Conservation (phyloP, 441 rosid species). For the Gossypium trilobum region DNA sequence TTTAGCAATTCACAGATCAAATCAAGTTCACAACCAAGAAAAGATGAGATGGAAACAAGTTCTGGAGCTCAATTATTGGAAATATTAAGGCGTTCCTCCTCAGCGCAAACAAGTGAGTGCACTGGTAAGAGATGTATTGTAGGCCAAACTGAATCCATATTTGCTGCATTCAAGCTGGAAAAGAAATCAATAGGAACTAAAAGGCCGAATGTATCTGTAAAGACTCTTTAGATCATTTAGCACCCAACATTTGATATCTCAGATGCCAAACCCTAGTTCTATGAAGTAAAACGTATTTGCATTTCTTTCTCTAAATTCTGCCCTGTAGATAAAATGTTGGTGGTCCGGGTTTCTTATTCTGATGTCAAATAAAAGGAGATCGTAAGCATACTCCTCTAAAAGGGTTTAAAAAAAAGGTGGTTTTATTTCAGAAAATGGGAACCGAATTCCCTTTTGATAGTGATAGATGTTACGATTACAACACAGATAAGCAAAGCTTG, state of each 20-base stretch:
- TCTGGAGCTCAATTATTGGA: conserved; percentile 54
- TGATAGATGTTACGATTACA: background rate
- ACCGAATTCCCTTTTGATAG: background rate
- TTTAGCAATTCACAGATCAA: conserved; percentile 46
- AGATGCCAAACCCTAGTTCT: background rate
- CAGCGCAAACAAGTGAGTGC: conserved; percentile 32
- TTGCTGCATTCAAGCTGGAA: conserved; percentile 72
- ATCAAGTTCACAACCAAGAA: conserved; percentile 29
- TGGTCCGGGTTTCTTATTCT: background rate
- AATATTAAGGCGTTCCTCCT: conserved; percentile 56
- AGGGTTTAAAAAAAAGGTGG: background rate
- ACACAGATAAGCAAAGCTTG: background rate
- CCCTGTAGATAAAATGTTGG: background rate
- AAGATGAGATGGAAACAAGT: conserved; percentile 26
- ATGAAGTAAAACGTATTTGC: background rate
- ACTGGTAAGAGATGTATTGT: conserved; percentile 22
- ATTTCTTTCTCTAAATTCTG: background rate
- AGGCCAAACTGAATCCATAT: conserved; percentile 50
- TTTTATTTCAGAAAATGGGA: background rate
- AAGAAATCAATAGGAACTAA: conserved; percentile 23
- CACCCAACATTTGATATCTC: background rate
- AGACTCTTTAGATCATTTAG: conserved; percentile 14
- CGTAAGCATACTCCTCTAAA: background rate
- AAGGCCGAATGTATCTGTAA: conserved; percentile 17
- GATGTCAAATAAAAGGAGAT: background rate